Percentiles rank a stretch among this genome's conserved stretches.
These are phyloP conservation scores for Mollisiaceae sp. DNA, from an alignment of 2,329 filamentous ascomycete species.

Conservation along the genomic window DNA sequence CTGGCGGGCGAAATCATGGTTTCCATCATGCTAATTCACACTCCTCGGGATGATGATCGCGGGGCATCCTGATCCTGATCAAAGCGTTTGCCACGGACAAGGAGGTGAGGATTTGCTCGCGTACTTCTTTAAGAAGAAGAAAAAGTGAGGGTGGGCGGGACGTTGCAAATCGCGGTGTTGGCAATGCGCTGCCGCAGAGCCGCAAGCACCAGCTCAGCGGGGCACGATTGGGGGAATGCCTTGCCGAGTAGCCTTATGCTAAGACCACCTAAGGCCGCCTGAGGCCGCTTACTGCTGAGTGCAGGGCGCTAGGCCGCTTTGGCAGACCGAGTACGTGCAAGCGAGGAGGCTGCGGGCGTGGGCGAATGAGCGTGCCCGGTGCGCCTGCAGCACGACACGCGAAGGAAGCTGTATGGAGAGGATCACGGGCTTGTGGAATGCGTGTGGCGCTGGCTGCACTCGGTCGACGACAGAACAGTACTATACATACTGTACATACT, in stretches of 20 bases:
- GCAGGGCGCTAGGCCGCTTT: background rate
- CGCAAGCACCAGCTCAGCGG: background rate
- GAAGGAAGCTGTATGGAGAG: background rate
- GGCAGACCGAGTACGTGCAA: constrained; percentile 7
- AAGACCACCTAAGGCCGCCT: too few relatives aligned
- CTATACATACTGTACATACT: too few relatives aligned
- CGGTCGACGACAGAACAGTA: too few relatives aligned
- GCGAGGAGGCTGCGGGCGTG: background rate
- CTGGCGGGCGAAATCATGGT: constrained; percentile 18
- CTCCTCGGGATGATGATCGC: background rate
- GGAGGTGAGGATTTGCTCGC: background rate
- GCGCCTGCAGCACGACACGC: constrained; percentile 4
- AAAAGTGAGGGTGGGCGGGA: background rate
- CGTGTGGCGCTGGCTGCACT: background rate
- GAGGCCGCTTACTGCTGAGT: too few relatives aligned
- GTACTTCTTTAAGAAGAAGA: background rate
- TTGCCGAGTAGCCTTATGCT: constrained; percentile 4
- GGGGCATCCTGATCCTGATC: constrained; percentile 15
- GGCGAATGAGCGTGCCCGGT: background rate
- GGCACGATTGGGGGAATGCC: background rate
- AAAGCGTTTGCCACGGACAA: constrained; percentile 11
- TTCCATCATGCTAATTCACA: constrained; percentile 26
- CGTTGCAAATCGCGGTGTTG: background rate
- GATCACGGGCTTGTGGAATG: background rate
- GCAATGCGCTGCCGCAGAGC: constrained; percentile 6